Conservation (phyloP, 306 rosid genomes). For the Sicyos edulis region DNA sequence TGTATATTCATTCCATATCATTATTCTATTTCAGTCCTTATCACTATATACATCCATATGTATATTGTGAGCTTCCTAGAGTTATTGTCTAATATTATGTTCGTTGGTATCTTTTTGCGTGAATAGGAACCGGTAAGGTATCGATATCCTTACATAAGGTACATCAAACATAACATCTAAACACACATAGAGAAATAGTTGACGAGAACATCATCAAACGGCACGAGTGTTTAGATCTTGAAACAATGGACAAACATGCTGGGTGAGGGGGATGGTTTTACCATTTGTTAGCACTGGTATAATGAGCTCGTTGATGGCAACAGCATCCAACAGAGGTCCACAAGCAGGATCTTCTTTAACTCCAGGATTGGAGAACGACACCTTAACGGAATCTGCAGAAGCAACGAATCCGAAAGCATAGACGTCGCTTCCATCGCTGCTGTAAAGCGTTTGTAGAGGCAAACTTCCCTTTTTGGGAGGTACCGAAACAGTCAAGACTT, state of each 20-base stretch:
- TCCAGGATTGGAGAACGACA: slow-evolving; percentile 82
- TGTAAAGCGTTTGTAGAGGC: slow-evolving; percentile 79
- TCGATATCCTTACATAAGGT: not conserved
- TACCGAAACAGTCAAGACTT: slow-evolving; percentile 66
- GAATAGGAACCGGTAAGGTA: too few species aligned
- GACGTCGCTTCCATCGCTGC: slow-evolving; percentile 65
- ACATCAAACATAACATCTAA: not conserved
- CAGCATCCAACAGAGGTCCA: slow-evolving; percentile 87
- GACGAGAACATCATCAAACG: not conserved
- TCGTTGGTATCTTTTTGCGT: too few species aligned
- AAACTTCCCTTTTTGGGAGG: slow-evolving; percentile 77
- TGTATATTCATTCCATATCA: too few species aligned
- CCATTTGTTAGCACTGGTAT: slow-evolving; percentile 67
- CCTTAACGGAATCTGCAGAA: slow-evolving; percentile 33
- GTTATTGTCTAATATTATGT: too few species aligned
- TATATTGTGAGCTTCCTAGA: too few species aligned
- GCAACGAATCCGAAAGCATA: slow-evolving; percentile 76
- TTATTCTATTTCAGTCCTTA: too few species aligned
- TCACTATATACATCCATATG: too few species aligned
- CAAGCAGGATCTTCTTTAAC: slow-evolving; percentile 85
- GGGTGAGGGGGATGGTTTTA: slow-evolving; percentile 24
- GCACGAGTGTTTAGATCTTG: too few species aligned
- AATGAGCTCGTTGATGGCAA: slow-evolving; percentile 73
- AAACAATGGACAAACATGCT: too few species aligned
- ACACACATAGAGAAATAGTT: not conserved